These are phyloP conservation scores for Alopecurus myosuroides DNA, from an alignment of 176 grass and related monocot genomes.

Conservation along the genomic window DNA sequence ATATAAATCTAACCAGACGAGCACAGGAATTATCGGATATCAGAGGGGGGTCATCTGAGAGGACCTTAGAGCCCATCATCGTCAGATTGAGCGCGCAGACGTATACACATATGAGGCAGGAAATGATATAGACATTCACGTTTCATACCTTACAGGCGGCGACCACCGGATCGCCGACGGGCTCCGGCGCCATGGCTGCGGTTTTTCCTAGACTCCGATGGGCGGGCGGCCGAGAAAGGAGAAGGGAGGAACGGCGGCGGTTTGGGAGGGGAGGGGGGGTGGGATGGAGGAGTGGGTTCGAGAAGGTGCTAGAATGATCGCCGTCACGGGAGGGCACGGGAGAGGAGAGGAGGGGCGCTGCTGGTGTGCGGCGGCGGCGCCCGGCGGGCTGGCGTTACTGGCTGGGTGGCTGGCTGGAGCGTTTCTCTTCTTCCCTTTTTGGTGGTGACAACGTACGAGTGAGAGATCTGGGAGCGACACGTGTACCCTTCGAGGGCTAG, in stretches of 20 bases:
- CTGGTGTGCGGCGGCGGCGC: not conserved
- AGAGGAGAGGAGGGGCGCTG: not conserved
- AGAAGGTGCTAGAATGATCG: not conserved
- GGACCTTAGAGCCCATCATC: not conserved
- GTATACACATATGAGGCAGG: not conserved
- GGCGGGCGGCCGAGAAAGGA: not conserved
- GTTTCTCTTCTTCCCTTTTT: not conserved
- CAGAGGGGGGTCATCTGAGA: not conserved
- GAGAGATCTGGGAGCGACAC: not conserved
- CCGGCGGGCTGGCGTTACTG: not conserved
- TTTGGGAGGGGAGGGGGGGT: not conserved
- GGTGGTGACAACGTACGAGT: not conserved
- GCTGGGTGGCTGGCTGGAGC: not conserved
- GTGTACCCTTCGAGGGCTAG: not conserved
- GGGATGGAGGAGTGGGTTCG: not conserved
- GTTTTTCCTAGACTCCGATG: not conserved
- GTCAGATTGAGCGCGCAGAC: slow-evolving; percentile 9
- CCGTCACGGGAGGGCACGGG: not conserved
- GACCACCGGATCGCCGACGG: slow-evolving; percentile 6
- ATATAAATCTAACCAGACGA: not conserved
- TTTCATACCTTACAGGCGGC: slow-evolving; percentile 1
- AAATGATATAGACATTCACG: not conserved
- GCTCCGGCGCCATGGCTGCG: slow-evolving; percentile 1
- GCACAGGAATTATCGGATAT: not conserved
- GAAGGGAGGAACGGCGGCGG: not conserved